A percentile compares a stretch with the other conserved stretches of the same genome.
Conservation (phyloP, 2,329 filamentous ascomycete genomes). For the Colletotrichum navitas region DNA sequence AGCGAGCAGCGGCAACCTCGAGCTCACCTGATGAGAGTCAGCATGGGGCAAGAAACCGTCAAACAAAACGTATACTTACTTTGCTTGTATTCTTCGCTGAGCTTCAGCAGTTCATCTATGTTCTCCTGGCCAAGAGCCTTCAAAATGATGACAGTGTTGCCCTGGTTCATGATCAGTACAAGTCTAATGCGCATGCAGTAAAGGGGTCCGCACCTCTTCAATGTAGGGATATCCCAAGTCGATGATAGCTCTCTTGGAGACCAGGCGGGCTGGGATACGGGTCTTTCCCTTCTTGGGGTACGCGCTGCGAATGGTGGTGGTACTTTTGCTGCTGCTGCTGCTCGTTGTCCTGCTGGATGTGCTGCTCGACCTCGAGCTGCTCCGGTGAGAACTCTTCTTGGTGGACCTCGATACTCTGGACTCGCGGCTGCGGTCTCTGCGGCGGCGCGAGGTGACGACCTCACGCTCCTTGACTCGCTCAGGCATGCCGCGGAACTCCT, state of each 20-base stretch:
- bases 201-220: conserved; percentile 75
- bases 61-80: conserved; percentile 54
- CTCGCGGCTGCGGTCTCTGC: conserved; percentile 57
- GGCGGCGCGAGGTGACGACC: conserved; percentile 62
- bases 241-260: conserved; percentile 83
- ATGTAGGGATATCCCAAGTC: conserved; percentile 89
- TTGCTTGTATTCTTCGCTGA: conserved; percentile 82
- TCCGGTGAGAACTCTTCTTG: conserved; percentile 52
- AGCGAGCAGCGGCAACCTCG: conserved; percentile 60
- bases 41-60: not conserved
- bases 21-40: conserved; percentile 54
- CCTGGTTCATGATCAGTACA: conserved; percentile 61
- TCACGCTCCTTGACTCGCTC: conserved; percentile 74
- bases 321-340: conserved; percentile 61
- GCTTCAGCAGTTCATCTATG: conserved; percentile 88
- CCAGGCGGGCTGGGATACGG: conserved; percentile 83
- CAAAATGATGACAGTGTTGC: conserved; percentile 83
- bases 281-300: conserved; percentile 91
- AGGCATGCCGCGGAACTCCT: conserved; percentile 75
- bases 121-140: conserved; percentile 90
- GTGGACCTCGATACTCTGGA: conserved; percentile 58
- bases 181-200: not conserved
- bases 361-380: conserved; percentile 59
- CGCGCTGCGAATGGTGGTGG: conserved; percentile 67
- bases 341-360: conserved; percentile 53